Conservation (phyloP, 768 basidiomycete genomes). For the Phylloporus sp. region DNA sequence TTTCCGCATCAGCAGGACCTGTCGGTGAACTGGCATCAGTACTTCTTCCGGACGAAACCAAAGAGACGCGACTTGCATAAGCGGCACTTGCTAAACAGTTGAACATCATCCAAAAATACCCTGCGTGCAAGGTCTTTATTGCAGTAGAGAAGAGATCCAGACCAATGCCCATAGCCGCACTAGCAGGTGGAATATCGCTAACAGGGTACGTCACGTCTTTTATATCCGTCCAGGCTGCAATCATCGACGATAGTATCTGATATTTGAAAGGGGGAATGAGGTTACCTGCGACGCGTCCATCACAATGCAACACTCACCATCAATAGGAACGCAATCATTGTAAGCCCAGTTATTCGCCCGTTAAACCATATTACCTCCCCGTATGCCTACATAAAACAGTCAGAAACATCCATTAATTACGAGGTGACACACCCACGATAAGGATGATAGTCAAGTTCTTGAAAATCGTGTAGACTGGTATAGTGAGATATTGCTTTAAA, state of each 20-base stretch:
- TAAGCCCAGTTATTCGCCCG: slow-evolving; percentile 81
- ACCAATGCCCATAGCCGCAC: slow-evolving; percentile 24
- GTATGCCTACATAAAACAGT: slow-evolving; percentile 62
- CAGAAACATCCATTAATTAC: not conserved
- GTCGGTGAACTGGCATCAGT: slow-evolving; percentile 1
- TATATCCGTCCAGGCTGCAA: slow-evolving; percentile 96
- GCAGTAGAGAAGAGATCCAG: slow-evolving; percentile 40
- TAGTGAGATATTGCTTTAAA: slow-evolving; percentile 87
- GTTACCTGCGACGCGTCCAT: not conserved
- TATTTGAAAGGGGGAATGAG: not conserved
- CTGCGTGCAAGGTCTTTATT: slow-evolving; percentile 60
- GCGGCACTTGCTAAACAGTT: slow-evolving; percentile 90
- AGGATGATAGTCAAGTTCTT: slow-evolving; percentile 99
- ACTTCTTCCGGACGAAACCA: not conserved
- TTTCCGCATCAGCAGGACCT: slow-evolving; percentile 96
- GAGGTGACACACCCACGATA: slow-evolving; percentile 57
- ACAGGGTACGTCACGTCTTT: slow-evolving; percentile 34
- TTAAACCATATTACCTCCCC: slow-evolving; percentile 98
- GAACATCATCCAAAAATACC: slow-evolving; percentile 94
- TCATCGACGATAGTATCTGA: slow-evolving; percentile 86
- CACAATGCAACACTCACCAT: slow-evolving; percentile 57
- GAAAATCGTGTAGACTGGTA: slow-evolving; percentile 98
- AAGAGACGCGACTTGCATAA: slow-evolving; percentile 56
- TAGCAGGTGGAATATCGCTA: slow-evolving; percentile 23
- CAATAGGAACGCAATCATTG: slow-evolving; percentile 83